Conservation (phyloP, 2,329 filamentous ascomycete genomes). For the Calonectria pseudoreteaudii region DNA sequence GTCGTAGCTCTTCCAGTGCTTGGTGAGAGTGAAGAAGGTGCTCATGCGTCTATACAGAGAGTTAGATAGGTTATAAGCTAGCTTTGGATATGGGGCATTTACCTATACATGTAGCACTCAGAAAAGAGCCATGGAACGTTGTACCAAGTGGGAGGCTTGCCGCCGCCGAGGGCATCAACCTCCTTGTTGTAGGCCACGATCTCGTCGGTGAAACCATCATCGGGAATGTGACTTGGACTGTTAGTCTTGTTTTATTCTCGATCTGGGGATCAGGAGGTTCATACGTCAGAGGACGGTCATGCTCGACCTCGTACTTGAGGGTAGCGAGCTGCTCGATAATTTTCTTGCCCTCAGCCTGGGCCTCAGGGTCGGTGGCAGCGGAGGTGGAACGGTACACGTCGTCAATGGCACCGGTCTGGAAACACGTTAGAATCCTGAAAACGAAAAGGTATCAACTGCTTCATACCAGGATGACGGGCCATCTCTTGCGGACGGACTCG, state of each 20-base stretch:
- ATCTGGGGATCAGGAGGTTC: conserved; percentile 35
- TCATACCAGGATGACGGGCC: conserved; percentile 90
- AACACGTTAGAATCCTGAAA: not conserved
- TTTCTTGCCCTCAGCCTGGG: conserved; percentile 83
- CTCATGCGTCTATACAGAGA: conserved; percentile 73
- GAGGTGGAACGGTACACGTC: conserved; percentile 85
- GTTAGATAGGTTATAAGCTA: not conserved
- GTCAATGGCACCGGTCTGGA: conserved; percentile 89
- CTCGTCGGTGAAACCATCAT: conserved; percentile 85
- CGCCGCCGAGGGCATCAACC: conserved; percentile 74
- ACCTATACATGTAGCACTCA: conserved; percentile 95
- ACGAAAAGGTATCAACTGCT: not conserved
- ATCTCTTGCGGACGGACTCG: conserved; percentile 85
- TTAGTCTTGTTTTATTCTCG: conserved; percentile 18
- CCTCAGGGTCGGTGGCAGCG: conserved; percentile 69
- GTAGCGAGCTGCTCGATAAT: conserved; percentile 83
- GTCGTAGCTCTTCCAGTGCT: conserved; percentile 91
- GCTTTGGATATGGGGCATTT: conserved; percentile 26
- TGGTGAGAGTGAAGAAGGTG: conserved; percentile 80
- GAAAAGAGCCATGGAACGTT: conserved; percentile 88
- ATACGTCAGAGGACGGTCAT: conserved; percentile 83
- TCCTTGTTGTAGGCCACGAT: conserved; percentile 88
- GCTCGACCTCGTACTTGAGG: conserved; percentile 95
- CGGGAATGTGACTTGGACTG: conserved; percentile 71
- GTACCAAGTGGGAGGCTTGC: conserved; percentile 77